Evolutionary conservation across 169 alveolate genomes (phyloP), one percentile per base, ranked within the genome.

Genomic region (Cryptosporidium ryanae): DNA sequence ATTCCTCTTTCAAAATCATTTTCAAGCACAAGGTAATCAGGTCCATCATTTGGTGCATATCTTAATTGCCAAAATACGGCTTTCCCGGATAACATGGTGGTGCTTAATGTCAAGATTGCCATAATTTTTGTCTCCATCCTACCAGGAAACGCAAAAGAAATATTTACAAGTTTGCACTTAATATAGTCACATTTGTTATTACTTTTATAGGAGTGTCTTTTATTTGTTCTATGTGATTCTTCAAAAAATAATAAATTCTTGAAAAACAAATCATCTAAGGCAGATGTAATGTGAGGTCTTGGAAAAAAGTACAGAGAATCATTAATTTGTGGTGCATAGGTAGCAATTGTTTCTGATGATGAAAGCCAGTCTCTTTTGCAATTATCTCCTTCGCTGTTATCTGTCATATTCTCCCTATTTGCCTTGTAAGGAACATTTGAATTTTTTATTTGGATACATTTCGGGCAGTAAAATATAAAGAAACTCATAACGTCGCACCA

Each of bases 21-120:
- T 61, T 76, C 87, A 15, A 76, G 65, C 15, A 76, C 71, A 34
- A 76, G 25, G 44, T 76, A 76, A 38, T 76, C 87, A 44, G 87
- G 87, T 2, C 87, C 87, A 21, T 76, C 76, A 3, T 59, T 61
- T 13, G 87, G 70, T 23, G 31, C 8, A 15, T 61, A 76, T 17
- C 87, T 76, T 55, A 76, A 57, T 59, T 76, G 87, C 87, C 87
- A 76, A 23, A 38, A 12, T 21, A 55, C n/a, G 46, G 15, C 32
- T 43, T 21, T 44, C 4, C 76, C 87, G 13, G 71, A 59, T 10
- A 6, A 38, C 3, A 25, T n/a, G 15, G 44, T 46, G 2, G 71
- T 59, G 25, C 27, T 32, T 25, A 76, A 44, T 1, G 87, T 76
- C 2, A 76, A 48, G 23, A 76, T 76, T 3, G 71, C 63, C 21